phyloP scores from a whole-genome alignment of 2,329 filamentous ascomycete species.

The Pseudogymnoascus sp. region DNA sequence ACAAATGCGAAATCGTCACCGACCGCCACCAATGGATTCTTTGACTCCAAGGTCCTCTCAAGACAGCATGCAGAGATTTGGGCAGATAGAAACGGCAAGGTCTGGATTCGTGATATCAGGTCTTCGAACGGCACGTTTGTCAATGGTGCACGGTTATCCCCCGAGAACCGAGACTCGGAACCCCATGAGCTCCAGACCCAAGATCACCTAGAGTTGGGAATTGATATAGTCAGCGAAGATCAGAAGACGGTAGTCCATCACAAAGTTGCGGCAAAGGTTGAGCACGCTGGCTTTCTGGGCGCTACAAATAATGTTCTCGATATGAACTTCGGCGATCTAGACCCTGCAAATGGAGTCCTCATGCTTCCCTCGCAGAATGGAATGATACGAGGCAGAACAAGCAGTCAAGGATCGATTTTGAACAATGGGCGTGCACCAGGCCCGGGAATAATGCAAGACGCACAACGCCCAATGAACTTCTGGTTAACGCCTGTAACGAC shows the following conservation, averaged over 20 bases:
- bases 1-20: conserved; percentile 95
- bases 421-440: conserved; percentile 50
- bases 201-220: conserved; percentile 89
- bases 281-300: conserved; percentile 80
- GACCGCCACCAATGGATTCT: conserved; percentile 85
- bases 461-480: conserved; percentile 70
- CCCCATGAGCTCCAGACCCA: conserved; percentile 87
- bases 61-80: conserved; percentile 95
- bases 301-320: conserved; percentile 71
- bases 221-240: conserved; percentile 97
- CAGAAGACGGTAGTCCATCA: conserved; percentile 98
- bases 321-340: conserved; percentile 86
- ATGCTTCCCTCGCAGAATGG: conserved; percentile 62
- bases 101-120: conserved; percentile 95
- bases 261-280: conserved; percentile 94
- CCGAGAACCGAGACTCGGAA: conserved; percentile 92
- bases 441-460: conserved; percentile 51
- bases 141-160: conserved; percentile 81
- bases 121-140: conserved; percentile 99
- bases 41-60: conserved; percentile 96
- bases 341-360: conserved; percentile 67
- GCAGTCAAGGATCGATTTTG: conserved; percentile 56
- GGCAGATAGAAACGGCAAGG: conserved; percentile 75
- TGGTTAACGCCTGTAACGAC: conserved; percentile 86
- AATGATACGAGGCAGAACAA: conserved; percentile 60